Base-by-base conservation (phyloP, 371 early-diverging fungal genomes). In the Haplosporangium sp. region DNA sequence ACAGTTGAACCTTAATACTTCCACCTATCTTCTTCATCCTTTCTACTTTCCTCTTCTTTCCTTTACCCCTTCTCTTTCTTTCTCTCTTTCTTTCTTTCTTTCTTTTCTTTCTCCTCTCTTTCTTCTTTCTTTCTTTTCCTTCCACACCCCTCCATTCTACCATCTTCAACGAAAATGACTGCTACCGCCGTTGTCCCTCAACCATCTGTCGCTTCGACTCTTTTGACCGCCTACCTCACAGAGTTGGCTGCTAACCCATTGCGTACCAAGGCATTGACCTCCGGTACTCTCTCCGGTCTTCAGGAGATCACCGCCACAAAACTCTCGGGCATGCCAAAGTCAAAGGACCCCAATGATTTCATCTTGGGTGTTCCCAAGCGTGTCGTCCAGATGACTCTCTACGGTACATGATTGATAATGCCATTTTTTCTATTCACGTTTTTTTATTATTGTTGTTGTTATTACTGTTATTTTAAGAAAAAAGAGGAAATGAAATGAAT, bases 261-360 rank as follows among this genome's bases (percentile, higher is more conserved):
- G 40, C 86, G 86, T 40, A 94, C 94, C 65, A 96, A 96, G 85
- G 92, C 95, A n/a, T 82, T 88, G 72, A 96, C 95, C 27, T 86
- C 93, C 15, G 94, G 92, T 48, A 71, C 89, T 6, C 89, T 95
- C 68, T 88, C 92, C 66, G 92, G 90, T 69, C 75, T 92, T 13
- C 95, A 95, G 79, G 96, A 96, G 77, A 83, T 92, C 68, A 85
- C 92, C 50, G 95, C 95, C 40, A 90, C 91, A 65, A 88, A 89
- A 69, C 82, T 91, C 57, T 89, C 93, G 17, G 94, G 93, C 59
- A 81, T 88, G 81, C 82, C 86, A 27, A 66, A 66, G 39, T 76
- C 79, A 52, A 76, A 81, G 72, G 77, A 84, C 71, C 82, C 77
- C 19, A 48, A 65, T 27, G 77, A 77, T 57, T 73, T 70, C 57